phyloP scores from a whole-genome alignment of 345 rosid species.

The Corchorus capsularis region DNA sequence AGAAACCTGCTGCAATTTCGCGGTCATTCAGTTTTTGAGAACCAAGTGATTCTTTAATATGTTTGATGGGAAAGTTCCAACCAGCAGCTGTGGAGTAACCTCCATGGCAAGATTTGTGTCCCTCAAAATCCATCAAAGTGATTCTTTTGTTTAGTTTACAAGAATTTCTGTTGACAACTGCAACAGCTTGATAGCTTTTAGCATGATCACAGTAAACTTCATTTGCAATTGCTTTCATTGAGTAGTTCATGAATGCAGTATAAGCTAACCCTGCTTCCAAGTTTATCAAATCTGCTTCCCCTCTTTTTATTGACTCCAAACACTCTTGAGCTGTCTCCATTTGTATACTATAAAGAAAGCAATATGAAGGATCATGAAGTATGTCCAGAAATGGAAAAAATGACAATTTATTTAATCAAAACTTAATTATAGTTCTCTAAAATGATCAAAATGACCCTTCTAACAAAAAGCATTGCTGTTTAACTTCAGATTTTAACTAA shows the following conservation, averaged over 20 bases:
- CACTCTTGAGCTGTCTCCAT: constrained; percentile 34
- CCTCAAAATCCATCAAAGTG: constrained; percentile 33
- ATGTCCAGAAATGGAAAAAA: neutral
- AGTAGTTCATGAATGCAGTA: constrained; percentile 40
- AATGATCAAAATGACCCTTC: too few relatives aligned
- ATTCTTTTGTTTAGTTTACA: constrained; percentile 23
- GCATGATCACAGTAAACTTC: constrained; percentile 41
- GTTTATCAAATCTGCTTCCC: constrained; percentile 40
- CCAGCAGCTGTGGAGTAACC: constrained; percentile 38
- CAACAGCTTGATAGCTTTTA: constrained; percentile 31
- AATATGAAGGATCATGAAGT: neutral
- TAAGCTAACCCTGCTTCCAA: constrained; percentile 42
- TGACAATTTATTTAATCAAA: too few relatives aligned
- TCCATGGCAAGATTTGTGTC: constrained; percentile 41
- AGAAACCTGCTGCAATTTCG: constrained; percentile 24
- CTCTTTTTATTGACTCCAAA: constrained; percentile 31
- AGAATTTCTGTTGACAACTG: constrained; percentile 27
- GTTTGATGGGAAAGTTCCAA: constrained; percentile 41
- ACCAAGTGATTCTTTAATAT: constrained; percentile 19
- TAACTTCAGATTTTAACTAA: neutral
- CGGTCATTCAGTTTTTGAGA: neutral
- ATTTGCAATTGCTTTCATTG: constrained; percentile 51
- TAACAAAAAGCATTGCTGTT: too few relatives aligned
- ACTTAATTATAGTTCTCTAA: too few relatives aligned
- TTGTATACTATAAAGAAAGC: constrained; percentile 27